phyloP scores from a whole-genome alignment of 2,329 filamentous ascomycete genomes.

The Ophiostoma piceae region DNA sequence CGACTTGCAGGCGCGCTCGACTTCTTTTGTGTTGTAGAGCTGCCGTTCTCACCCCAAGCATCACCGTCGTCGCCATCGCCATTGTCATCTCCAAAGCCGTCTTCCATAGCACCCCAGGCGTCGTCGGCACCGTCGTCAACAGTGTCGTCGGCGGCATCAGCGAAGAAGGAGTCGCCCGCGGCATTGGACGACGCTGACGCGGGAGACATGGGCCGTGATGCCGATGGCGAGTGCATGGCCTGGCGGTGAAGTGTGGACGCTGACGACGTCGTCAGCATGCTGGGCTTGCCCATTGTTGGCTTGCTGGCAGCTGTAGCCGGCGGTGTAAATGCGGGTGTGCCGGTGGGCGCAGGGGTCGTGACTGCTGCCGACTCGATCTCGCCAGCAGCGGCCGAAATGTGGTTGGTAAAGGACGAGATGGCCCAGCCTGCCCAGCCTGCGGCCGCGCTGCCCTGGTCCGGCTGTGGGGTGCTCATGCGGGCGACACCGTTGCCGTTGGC shows the following conservation, averaged over 20 bases:
- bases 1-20: conserved; percentile 44
- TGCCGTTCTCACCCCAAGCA: conserved; percentile 36
- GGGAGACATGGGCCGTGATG: conserved; percentile 41
- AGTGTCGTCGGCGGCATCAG: conserved; percentile 54
- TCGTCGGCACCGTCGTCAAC: conserved; percentile 59
- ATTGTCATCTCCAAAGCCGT: conserved; percentile 41
- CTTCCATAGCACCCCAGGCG: conserved; percentile 70
- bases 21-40: neutral
- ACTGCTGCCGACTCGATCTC: conserved; percentile 61
- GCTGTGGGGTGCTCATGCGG: conserved; percentile 73
- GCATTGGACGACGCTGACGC: conserved; percentile 37
- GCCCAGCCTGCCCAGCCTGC: conserved; percentile 89
- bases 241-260: conserved; percentile 58
- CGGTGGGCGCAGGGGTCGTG: conserved; percentile 38
- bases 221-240: conserved; percentile 47
- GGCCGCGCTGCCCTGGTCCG: conserved; percentile 40
- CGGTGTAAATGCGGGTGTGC: conserved; percentile 12
- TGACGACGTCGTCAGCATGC: conserved; percentile 41
- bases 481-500: conserved; percentile 51
- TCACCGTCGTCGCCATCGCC: conserved; percentile 29
- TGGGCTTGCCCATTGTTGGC: conserved; percentile 39
- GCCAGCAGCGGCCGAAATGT: conserved; percentile 74
- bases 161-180: conserved; percentile 44
- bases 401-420: conserved; percentile 97
- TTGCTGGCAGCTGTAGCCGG: neutral